Percentiles rank a stretch among this genome's conserved stretches.
Evolutionary conservation across 768 basidiomycete species (phyloP).

Genomic region (Naganishia vishniacii): DNA sequence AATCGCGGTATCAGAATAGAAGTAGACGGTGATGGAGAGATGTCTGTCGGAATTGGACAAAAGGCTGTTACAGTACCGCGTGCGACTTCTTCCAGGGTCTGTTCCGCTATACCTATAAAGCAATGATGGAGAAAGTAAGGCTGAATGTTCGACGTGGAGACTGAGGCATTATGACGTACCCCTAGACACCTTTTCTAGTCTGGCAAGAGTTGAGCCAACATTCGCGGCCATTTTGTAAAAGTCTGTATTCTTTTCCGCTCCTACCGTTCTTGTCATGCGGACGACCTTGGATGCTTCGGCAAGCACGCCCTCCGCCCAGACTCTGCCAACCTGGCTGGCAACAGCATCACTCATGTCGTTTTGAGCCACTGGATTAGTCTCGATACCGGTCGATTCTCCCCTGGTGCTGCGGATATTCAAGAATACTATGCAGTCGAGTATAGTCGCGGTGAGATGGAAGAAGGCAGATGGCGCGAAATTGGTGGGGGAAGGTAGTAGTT

Average conservation of each 20-base stretch:
- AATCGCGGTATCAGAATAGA: slow-evolving; percentile 11
- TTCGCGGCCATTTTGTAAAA: slow-evolving; percentile 13
- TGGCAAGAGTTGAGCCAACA: background rate
- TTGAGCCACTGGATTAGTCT: background rate
- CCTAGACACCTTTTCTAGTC: slow-evolving; percentile 15
- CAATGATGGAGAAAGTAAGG: too few species aligned
- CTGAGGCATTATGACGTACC: background rate
- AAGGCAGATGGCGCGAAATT: slow-evolving; percentile 51
- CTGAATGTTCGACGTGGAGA: too few species aligned
- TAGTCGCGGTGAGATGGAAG: slow-evolving; percentile 60
- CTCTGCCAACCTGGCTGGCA: background rate
- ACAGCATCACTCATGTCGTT: background rate
- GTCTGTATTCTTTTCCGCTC: slow-evolving; percentile 19
- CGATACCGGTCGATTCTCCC: background rate
- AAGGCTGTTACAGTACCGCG: background rate
- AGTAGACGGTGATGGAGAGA: background rate
- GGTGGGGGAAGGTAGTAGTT: slow-evolving; percentile 55
- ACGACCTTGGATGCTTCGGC: slow-evolving; percentile 14
- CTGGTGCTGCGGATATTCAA: slow-evolving; percentile 39
- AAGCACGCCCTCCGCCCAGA: slow-evolving; percentile 43
- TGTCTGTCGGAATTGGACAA: background rate
- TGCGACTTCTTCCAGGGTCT: background rate
- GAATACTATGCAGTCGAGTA: slow-evolving; percentile 67
- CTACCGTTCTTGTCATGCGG: slow-evolving; percentile 19
- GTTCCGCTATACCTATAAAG: background rate